Conservation (phyloP, 768 basidiomycete genomes). For the Auriculariales sp. region DNA sequence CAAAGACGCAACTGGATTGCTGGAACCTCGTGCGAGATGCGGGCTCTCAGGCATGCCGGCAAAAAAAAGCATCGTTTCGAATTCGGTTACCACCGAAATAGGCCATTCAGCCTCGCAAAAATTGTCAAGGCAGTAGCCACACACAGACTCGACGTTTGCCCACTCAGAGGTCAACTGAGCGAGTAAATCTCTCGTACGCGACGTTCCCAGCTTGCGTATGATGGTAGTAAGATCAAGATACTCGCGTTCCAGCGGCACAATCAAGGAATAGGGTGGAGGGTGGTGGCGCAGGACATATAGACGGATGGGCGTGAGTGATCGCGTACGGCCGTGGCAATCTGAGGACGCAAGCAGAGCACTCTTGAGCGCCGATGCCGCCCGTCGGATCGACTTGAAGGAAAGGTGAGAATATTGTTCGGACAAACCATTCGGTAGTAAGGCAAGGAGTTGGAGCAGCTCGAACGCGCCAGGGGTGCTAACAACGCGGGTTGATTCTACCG, state of each 20-base stretch:
- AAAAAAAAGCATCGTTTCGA: background rate
- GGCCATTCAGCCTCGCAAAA: background rate
- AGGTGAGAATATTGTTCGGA: background rate
- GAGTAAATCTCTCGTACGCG: background rate
- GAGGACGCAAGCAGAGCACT: background rate
- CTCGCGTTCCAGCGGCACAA: background rate
- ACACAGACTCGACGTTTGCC: background rate
- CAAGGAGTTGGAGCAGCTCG: conserved; percentile 11
- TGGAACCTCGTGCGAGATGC: background rate
- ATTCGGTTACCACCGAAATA: background rate
- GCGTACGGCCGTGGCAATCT: background rate
- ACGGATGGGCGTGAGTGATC: background rate
- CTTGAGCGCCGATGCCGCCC: background rate
- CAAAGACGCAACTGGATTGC: background rate
- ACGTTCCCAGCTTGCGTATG: background rate
- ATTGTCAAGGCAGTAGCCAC: background rate
- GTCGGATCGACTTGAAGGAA: background rate
- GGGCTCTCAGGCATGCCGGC: background rate
- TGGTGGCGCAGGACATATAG: background rate
- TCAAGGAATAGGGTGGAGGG: background rate
- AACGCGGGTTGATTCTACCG: conserved; percentile 11
- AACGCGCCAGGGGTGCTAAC: conserved; percentile 10
- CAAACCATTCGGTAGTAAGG: conserved; percentile 14
- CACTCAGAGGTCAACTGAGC: background rate
- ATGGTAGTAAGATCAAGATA: background rate